Percentiles rank a stretch among this genome's conserved stretches.
Evolutionary conservation across 1,139 yeast genomes (phyloP).

Genomic region (Wickerhamiella pararugosa): DNA sequence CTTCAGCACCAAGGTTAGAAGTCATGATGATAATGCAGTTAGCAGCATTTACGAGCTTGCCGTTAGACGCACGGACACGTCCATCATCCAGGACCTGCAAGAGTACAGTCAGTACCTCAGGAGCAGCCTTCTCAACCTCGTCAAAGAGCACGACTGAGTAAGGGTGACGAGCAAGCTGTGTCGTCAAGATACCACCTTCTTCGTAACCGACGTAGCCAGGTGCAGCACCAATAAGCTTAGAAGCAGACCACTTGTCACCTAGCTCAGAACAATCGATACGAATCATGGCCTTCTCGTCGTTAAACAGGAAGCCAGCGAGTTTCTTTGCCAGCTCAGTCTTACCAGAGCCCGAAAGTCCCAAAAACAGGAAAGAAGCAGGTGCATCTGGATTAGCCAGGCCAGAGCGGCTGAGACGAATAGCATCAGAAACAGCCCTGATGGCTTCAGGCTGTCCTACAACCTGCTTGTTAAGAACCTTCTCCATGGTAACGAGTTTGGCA

Average conservation of each 20-base stretch:
- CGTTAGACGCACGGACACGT: constrained; percentile 84
- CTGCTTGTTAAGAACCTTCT: constrained; percentile 57
- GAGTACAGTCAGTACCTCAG: constrained; percentile 84
- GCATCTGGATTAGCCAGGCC: constrained; percentile 92
- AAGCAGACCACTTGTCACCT: constrained; percentile 88
- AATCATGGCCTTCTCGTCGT: constrained; percentile 91
- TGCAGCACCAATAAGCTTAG: constrained; percentile 90
- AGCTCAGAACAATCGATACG: constrained; percentile 96
- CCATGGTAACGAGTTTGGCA: constrained; percentile 87
- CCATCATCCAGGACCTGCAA: constrained; percentile 94
- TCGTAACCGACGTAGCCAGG: constrained; percentile 98
- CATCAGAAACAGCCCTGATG: constrained; percentile 89
- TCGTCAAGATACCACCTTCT: constrained; percentile 93
- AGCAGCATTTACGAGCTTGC: constrained; percentile 83
- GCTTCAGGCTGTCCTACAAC: constrained; percentile 97
- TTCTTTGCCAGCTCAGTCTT: constrained; percentile 96
- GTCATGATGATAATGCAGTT: constrained; percentile 92
- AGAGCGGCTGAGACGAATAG: constrained; percentile 85
- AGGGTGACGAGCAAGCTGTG: constrained; percentile 79
- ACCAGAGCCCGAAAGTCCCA: constrained; percentile 96
- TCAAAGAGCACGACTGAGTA: constrained; percentile 90
- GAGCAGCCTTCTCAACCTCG: constrained; percentile 98
- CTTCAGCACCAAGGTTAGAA: constrained; percentile 91
- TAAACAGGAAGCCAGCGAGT: constrained; percentile 86
- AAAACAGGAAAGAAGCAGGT: constrained; percentile 88